These are phyloP conservation scores for Aegilops longissima DNA, from an alignment of 176 grass and related monocot genomes.

Conservation along the genomic window DNA sequence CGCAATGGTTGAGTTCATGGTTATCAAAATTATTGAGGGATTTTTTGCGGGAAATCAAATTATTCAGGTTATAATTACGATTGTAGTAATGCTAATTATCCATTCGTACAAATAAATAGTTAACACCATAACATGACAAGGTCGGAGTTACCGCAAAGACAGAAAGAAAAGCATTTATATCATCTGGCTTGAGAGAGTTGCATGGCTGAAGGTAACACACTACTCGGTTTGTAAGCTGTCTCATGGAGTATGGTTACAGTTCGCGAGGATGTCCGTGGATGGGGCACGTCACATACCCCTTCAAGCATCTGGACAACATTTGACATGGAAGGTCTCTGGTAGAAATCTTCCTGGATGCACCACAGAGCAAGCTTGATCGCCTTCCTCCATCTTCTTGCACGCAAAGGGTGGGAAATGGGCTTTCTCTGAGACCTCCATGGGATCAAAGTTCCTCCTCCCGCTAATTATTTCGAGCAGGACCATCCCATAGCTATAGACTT, in stretches of 20 bases:
- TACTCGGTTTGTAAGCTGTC: conserved; percentile 64
- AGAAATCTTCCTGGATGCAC: conserved; percentile 90
- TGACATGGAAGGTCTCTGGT: conserved; percentile 61
- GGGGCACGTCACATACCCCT: conserved; percentile 58
- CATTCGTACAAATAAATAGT: too few species aligned
- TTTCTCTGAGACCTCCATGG: conserved; percentile 58
- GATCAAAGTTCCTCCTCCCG: conserved; percentile 75
- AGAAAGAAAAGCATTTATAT: too few species aligned
- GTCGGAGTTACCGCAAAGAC: too few species aligned
- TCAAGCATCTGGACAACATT: conserved; percentile 89
- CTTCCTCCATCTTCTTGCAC: conserved; percentile 76
- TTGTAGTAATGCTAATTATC: too few species aligned
- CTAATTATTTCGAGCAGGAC: conserved; percentile 87
- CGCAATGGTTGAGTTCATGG: too few species aligned
- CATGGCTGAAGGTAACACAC: background rate
- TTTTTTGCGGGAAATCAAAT: too few species aligned
- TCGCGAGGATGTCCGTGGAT: conserved; percentile 53
- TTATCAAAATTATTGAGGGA: too few species aligned
- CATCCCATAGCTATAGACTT: conserved; percentile 40
- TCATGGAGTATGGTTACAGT: conserved; percentile 54
- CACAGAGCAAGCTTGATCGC: conserved; percentile 80
- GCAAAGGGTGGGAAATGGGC: conserved; percentile 75
- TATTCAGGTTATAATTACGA: too few species aligned
- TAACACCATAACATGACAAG: too few species aligned
- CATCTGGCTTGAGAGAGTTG: too few species aligned